Evolutionary conservation across 2,329 filamentous ascomycete species (phyloP).

Genomic region (Botrytis pseudocinerea): DNA sequence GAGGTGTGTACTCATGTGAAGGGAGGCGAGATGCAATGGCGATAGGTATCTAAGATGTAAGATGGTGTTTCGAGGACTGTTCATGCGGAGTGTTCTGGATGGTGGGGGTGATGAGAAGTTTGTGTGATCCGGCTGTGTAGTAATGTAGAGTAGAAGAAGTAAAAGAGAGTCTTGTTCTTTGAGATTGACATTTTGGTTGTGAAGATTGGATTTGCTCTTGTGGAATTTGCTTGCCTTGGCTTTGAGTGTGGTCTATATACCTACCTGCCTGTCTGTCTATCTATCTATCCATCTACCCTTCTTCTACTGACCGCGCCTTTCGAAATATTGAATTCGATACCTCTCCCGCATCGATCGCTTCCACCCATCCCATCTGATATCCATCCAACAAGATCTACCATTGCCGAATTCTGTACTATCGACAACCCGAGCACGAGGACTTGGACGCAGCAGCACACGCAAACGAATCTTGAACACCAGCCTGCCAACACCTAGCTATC

Average conservation of each 20-base stretch:
- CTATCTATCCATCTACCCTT: no score
- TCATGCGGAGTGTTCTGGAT: not conserved
- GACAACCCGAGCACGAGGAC: not conserved
- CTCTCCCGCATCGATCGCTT: not conserved
- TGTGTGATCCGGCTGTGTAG: not conserved
- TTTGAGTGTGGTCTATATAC: not conserved
- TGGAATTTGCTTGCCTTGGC: not conserved
- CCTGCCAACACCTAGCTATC: not conserved
- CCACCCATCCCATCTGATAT: not conserved
- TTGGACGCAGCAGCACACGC: not conserved
- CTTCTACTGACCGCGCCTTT: no score
- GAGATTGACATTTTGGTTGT: not conserved
- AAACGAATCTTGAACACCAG: not conserved
- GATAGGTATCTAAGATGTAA: not conserved
- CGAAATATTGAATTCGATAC: not conserved
- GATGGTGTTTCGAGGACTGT: not conserved
- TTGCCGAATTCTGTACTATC: no score
- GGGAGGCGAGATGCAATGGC: no score
- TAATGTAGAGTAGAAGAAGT: not conserved
- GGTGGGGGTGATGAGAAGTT: not conserved
- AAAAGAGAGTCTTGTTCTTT: not conserved
- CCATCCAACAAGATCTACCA: not conserved
- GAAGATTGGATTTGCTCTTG: not conserved
- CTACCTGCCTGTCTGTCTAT: not conserved
- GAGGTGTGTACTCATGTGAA: not conserved